These are phyloP conservation scores for Aegilops sharonensis DNA, from an alignment of 176 grass and related monocot species.

Conservation along the genomic window DNA sequence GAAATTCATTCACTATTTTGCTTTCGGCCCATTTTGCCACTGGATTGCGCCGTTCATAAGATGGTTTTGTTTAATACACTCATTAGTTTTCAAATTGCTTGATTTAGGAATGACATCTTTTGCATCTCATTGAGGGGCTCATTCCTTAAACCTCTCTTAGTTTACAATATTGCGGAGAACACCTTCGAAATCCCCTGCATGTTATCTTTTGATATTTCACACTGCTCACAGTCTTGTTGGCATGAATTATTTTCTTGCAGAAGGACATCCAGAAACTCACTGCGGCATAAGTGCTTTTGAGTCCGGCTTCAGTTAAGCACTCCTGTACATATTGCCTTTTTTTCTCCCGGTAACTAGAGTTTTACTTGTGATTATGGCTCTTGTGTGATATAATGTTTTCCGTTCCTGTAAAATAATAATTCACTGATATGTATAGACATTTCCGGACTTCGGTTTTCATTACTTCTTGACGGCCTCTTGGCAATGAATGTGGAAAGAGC, in stretches of 20 bases:
- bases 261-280: conserved; percentile 91
- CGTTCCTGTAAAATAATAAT: conserved; percentile 31
- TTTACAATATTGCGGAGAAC: conserved; percentile 1
- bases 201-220: conserved; percentile 9
- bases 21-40: conserved; percentile 21
- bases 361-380: neutral
- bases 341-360: neutral
- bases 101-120: neutral
- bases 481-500: neutral
- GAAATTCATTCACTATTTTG: neutral
- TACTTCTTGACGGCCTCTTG: neutral
- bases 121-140: conserved; percentile 1
- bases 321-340: conserved; percentile 26
- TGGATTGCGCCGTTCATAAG: neutral
- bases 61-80: neutral
- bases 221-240: conserved; percentile 8
- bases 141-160: neutral
- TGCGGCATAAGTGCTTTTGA: conserved; percentile 46
- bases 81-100: conserved; percentile 4
- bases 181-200: neutral
- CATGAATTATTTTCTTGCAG: conserved; percentile 49
- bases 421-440: neutral
- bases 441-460: neutral
- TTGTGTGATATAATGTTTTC: neutral
- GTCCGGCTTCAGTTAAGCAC: conserved; percentile 26